Percentiles rank a stretch among this genome's conserved stretches.
phyloP scores from a whole-genome alignment of 164 flowering plant genomes.

The Macadamia integrifolia region DNA sequence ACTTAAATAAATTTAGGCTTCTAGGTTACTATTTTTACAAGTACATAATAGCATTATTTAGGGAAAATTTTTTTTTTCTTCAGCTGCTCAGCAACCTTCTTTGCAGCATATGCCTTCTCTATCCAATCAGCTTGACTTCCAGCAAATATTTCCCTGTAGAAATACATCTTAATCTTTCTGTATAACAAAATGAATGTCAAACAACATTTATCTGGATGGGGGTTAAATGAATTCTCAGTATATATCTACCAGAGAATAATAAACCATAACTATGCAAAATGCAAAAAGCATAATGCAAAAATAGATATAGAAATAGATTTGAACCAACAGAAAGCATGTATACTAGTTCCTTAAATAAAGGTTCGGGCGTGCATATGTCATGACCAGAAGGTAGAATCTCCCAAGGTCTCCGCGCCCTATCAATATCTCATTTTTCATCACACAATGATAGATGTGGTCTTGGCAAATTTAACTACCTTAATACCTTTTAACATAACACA shows the following conservation, averaged over 20 bases:
- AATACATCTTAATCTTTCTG: conserved; percentile 78
- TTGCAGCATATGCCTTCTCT: conserved; percentile 62
- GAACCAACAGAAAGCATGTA: conserved; percentile 3
- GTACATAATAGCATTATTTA: conserved; percentile 27
- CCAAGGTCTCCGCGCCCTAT: conserved; percentile 69
- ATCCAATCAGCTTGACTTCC: conserved; percentile 93
- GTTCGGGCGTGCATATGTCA: conserved; percentile 71
- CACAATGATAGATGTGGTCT: conserved; percentile 43
- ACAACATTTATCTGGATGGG: background rate
- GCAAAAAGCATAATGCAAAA: background rate
- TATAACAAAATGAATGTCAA: conserved; percentile 1
- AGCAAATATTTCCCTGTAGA: conserved; percentile 58
- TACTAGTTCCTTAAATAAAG: conserved; percentile 87
- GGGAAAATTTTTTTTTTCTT: conserved; percentile 61
- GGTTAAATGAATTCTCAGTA: background rate
- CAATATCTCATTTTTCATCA: conserved; percentile 60
- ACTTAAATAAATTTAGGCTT: too few relatives aligned
- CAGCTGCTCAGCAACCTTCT: conserved; percentile 54
- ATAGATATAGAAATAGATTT: background rate
- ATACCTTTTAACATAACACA: conserved; percentile 41
- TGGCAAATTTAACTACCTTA: conserved; percentile 76
- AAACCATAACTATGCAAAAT: background rate
- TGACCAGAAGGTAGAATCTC: conserved; percentile 68
- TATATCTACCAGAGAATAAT: background rate
- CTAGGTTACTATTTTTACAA: background rate